A percentile compares a stretch with the other conserved stretches of the same genome.
These are phyloP conservation scores for Piper betle DNA, from an alignment of 164 flowering plant species.

Conservation along the genomic window DNA sequence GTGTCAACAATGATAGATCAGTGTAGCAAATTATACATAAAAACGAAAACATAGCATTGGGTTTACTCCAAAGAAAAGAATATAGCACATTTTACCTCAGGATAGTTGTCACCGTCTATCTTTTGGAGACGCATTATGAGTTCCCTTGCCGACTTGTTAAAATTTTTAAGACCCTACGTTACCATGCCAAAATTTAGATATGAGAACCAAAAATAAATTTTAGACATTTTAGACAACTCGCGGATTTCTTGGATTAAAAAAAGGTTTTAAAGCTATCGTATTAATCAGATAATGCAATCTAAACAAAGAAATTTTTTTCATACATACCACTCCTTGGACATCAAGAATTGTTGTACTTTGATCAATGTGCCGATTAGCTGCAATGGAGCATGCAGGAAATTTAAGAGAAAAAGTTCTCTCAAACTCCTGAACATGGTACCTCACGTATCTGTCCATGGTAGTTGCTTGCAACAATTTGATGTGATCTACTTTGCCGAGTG, in stretches of 20 bases:
- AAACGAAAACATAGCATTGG: too few species aligned
- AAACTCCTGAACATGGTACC: conserved; percentile 75
- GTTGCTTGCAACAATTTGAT: conserved; percentile 65
- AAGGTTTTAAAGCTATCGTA: not conserved
- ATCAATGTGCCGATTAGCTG: conserved; percentile 62
- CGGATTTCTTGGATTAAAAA: too few species aligned
- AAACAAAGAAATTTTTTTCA: too few species aligned
- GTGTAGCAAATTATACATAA: too few species aligned
- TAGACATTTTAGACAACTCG: too few species aligned
- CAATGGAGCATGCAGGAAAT: conserved; percentile 81
- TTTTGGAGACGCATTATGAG: conserved; percentile 65
- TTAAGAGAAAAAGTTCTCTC: conserved; percentile 45
- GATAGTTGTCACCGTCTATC: conserved; percentile 86
- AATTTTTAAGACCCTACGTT: conserved; percentile 65
- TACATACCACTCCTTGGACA: conserved; percentile 73
- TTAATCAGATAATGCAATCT: too few species aligned
- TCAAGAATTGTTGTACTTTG: conserved; percentile 64
- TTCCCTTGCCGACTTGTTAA: conserved; percentile 79
- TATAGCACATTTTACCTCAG: conserved; percentile 44
- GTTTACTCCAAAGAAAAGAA: too few species aligned
- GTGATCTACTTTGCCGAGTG: conserved; percentile 53
- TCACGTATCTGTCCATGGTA: conserved; percentile 59
- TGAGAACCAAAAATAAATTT: too few species aligned
- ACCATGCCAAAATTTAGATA: too few species aligned
- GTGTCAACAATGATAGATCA: not conserved